Conservation (phyloP, 202 grass and related monocot genomes). For the Schoenoplectus tabernaemontani region DNA sequence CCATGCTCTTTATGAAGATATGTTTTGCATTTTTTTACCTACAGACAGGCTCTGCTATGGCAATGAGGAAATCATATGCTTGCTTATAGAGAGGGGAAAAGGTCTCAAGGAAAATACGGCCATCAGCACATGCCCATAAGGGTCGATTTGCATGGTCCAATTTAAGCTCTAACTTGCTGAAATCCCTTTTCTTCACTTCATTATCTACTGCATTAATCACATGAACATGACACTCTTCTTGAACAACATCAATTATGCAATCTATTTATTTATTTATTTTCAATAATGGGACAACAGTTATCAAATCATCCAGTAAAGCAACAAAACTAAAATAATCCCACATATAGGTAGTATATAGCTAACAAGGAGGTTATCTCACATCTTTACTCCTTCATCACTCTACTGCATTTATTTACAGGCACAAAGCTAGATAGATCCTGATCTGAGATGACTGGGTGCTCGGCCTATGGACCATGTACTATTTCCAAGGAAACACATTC, state of each 20-base stretch:
- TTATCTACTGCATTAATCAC: conserved; percentile 28
- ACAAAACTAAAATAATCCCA: neutral
- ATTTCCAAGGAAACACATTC: too few species aligned
- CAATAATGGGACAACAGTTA: neutral
- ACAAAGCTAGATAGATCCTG: neutral
- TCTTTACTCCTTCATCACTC: neutral
- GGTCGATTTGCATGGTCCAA: conserved; percentile 63
- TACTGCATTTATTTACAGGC: neutral
- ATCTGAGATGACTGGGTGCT: neutral
- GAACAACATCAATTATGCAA: neutral
- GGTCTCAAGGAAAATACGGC: conserved; percentile 82
- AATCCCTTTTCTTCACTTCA: conserved; percentile 87
- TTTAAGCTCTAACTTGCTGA: conserved; percentile 85
- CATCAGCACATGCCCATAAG: conserved; percentile 83
- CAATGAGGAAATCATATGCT: conserved; percentile 92
- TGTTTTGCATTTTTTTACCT: conserved; percentile 32
- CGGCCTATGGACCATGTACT: neutral
- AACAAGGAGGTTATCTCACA: neutral
- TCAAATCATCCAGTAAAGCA: neutral
- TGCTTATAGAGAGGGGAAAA: conserved; percentile 97
- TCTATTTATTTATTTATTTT: neutral
- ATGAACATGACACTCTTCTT: conserved; percentile 2
- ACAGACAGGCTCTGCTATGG: conserved; percentile 92
- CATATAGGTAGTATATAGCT: neutral
- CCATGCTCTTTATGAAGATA: neutral